Conservation (phyloP, 1,284 basidiomycete genomes). For the Ganoderma resinaceum region DNA sequence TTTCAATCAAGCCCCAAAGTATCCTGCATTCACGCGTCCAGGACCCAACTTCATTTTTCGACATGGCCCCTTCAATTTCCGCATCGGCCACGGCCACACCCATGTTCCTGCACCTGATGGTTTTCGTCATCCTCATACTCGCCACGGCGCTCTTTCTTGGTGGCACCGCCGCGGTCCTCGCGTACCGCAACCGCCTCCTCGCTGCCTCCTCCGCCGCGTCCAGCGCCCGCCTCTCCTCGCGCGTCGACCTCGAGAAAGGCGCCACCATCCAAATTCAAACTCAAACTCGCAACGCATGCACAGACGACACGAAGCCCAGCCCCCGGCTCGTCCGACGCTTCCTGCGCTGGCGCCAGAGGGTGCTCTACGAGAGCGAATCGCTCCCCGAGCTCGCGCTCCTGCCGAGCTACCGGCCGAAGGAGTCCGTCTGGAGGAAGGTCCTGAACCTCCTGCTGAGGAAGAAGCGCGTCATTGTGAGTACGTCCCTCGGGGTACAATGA, state of each 20-base stretch:
- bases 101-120: background rate
- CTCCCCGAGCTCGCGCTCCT: conserved; percentile 9
- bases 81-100: background rate
- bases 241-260: conserved; percentile 2
- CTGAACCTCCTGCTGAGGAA: conserved; percentile 3
- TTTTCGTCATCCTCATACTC: conserved; percentile 6
- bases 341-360: conserved; percentile 3
- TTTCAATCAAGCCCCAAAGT: background rate
- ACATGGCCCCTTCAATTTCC: background rate
- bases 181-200: background rate
- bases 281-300: background rate
- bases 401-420: background rate
- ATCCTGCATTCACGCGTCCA: background rate
- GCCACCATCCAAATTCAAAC: too few relatives aligned
- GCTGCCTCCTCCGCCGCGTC: background rate
- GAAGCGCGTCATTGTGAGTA: conserved; percentile 6
- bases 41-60: background rate
- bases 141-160: background rate
- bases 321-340: background rate
- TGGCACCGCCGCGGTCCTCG: background rate
- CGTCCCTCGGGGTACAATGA: background rate
- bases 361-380: conserved; percentile 2
- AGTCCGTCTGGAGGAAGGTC: background rate
- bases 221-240: background rate
- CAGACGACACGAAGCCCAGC: background rate